Percentiles rank a stretch among this genome's conserved stretches.
Conservation (phyloP, 2,329 filamentous ascomycete genomes). For the Penicillium sp. region DNA sequence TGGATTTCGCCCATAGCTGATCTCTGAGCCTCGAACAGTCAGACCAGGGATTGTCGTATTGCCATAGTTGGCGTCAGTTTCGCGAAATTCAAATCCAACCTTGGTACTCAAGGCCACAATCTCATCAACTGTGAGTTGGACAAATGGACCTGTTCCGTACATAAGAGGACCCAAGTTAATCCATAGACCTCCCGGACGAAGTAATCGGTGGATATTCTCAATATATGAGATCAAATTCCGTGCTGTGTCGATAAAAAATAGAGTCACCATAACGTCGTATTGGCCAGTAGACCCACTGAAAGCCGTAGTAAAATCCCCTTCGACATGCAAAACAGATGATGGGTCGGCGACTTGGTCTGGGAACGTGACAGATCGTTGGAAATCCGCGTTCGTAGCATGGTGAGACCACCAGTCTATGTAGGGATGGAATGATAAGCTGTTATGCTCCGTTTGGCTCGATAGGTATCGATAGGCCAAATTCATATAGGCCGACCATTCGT, state of each 20-base stretch:
- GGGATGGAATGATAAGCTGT: slow-evolving; percentile 44
- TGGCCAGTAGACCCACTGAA: slow-evolving; percentile 24
- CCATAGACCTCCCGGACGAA: slow-evolving; percentile 55
- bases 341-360: slow-evolving; percentile 45
- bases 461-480: slow-evolving; percentile 57
- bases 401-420: slow-evolving; percentile 61
- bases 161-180: slow-evolving; percentile 59
- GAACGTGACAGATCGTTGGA: slow-evolving; percentile 50
- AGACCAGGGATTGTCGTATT: slow-evolving; percentile 44
- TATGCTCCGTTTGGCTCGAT: slow-evolving; percentile 29
- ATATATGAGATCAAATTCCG: slow-evolving; percentile 58
- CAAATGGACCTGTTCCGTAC: slow-evolving; percentile 56
- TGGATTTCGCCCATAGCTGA: slow-evolving; percentile 56
- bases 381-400: slow-evolving; percentile 51
- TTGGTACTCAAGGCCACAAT: slow-evolving; percentile 50
- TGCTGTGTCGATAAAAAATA: slow-evolving; percentile 64
- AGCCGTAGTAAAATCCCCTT: slow-evolving; percentile 58
- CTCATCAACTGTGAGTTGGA: slow-evolving; percentile 59
- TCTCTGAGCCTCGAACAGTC: slow-evolving; percentile 49
- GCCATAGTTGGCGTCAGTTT: slow-evolving; percentile 46
- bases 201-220: slow-evolving; percentile 53
- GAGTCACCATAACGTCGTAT: slow-evolving; percentile 56
- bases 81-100: slow-evolving; percentile 56
- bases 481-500: slow-evolving; percentile 62
- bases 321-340: slow-evolving; percentile 43